Conservation (phyloP, 2,329 filamentous ascomycete species). For the Periconia sp. region DNA sequence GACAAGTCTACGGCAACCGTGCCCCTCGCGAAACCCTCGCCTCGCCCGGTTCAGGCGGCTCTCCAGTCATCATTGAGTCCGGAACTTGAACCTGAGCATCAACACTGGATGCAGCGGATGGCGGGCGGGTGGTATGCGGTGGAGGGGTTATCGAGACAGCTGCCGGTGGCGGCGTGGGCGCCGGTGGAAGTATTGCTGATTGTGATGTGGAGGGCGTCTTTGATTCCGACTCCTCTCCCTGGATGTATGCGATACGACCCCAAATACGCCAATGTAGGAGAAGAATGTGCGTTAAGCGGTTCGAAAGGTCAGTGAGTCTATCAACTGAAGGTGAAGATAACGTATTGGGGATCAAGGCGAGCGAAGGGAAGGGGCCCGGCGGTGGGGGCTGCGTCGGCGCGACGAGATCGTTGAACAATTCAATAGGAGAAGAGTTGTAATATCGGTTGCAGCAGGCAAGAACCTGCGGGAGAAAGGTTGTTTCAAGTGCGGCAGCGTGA, state of each 20-base stretch:
- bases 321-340: conserved; percentile 28
- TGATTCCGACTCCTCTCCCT: conserved; percentile 22
- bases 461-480: conserved; percentile 31
- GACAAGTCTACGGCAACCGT: conserved; percentile 4
- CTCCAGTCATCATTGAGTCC: conserved; percentile 4
- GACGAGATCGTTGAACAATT: conserved; percentile 53
- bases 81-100: conserved; percentile 3
- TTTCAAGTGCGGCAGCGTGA: conserved; percentile 38
- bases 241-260: conserved; percentile 73
- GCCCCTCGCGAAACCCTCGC: conserved; percentile 2
- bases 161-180: background rate
- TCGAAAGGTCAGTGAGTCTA: conserved; percentile 70
- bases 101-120: background rate
- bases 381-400: conserved; percentile 14
- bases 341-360: conserved; percentile 27
- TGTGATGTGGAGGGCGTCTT: background rate
- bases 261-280: conserved; percentile 91
- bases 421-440: conserved; percentile 46
- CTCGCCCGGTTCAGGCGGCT: conserved; percentile 7
- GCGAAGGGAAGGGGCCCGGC: conserved; percentile 12
- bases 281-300: conserved; percentile 80
- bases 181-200: background rate
- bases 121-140: conserved; percentile 1
- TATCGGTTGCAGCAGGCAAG: conserved; percentile 36
- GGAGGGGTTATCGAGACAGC: background rate